phyloP scores from a whole-genome alignment of 495 filamentous ascomycete species.

The Hypoxylon subgilvum region DNA sequence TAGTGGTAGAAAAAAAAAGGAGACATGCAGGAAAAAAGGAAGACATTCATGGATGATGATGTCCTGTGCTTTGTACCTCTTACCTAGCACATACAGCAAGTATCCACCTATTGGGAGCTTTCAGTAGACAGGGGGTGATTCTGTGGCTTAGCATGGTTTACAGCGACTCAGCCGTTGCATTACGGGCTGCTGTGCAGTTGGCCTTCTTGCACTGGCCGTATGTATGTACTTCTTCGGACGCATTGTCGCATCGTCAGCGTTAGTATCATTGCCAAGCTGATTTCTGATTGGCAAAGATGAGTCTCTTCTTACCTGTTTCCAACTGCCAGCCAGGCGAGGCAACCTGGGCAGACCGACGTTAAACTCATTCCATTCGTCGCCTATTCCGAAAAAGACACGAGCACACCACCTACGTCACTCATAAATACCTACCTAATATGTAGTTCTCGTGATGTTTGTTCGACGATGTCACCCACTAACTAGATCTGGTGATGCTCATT shows the following conservation, averaged over 20 bases:
- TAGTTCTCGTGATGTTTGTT: slow-evolving; percentile 17
- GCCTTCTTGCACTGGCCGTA: not conserved
- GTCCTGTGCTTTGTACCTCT: not conserved
- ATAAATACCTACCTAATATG: slow-evolving; percentile 7
- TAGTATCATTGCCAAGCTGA: slow-evolving; percentile 16
- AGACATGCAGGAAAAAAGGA: slow-evolving; percentile 27
- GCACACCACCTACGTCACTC: slow-evolving; percentile 28
- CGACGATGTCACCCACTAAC: slow-evolving; percentile 10
- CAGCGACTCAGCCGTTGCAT: slow-evolving; percentile 28
- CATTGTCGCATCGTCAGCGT: slow-evolving; percentile 1
- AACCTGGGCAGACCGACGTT: not conserved
- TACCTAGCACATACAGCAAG: not conserved
- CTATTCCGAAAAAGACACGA: slow-evolving; percentile 17
- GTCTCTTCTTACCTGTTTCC: slow-evolving; percentile 17
- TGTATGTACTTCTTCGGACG: not conserved
- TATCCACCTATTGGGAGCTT: slow-evolving; percentile 18
- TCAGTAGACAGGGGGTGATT: slow-evolving; percentile 1
- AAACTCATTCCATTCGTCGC: slow-evolving; percentile 13
- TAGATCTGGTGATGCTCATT: not conserved
- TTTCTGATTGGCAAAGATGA: slow-evolving; percentile 7
- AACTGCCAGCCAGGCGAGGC: slow-evolving; percentile 1
- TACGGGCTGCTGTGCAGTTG: slow-evolving; percentile 1
- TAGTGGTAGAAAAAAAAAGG: slow-evolving; percentile 33
- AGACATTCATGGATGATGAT: no score
- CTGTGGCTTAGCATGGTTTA: slow-evolving; percentile 30